A percentile compares a stretch with the other conserved stretches of the same genome.
Conservation (phyloP, 169 alveolate genomes). For the Eimeria mitis region DNA sequence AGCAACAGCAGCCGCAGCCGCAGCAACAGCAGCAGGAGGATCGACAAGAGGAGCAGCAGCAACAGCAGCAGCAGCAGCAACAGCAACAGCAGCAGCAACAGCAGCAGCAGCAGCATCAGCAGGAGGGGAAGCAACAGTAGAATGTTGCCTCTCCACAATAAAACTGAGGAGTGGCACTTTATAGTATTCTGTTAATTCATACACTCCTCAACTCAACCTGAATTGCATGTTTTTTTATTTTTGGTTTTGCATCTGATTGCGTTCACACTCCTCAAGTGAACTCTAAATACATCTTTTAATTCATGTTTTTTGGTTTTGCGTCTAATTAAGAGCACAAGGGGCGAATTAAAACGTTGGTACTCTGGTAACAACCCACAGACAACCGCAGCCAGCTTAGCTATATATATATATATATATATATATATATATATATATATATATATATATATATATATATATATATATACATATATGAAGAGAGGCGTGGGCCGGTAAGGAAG, state of each 20-base stretch:
- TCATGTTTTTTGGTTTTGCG: no score
- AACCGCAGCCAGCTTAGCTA: neutral
- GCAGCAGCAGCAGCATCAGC: conserved; percentile 8
- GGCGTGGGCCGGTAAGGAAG: neutral
- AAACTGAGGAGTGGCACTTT: no score
- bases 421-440: no score
- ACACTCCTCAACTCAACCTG: neutral
- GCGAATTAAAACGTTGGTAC: neutral
- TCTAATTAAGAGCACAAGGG: neutral
- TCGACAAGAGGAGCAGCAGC: neutral
- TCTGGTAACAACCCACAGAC: neutral
- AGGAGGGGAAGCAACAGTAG: neutral
- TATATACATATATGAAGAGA: no score
- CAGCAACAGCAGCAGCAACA: neutral
- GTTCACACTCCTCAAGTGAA: no score
- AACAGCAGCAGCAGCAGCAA: neutral
- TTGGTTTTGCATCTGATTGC: neutral
- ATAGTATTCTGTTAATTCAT: no score
- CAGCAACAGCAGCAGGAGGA: neutral
- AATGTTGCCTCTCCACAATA: no score
- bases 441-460: no score
- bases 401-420: no score
- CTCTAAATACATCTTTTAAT: no score
- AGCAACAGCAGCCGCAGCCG: neutral
- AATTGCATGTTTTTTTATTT: neutral